Evolutionary conservation across 768 basidiomycete species (phyloP).

Genomic region (Pisolithus microcarpus): DNA sequence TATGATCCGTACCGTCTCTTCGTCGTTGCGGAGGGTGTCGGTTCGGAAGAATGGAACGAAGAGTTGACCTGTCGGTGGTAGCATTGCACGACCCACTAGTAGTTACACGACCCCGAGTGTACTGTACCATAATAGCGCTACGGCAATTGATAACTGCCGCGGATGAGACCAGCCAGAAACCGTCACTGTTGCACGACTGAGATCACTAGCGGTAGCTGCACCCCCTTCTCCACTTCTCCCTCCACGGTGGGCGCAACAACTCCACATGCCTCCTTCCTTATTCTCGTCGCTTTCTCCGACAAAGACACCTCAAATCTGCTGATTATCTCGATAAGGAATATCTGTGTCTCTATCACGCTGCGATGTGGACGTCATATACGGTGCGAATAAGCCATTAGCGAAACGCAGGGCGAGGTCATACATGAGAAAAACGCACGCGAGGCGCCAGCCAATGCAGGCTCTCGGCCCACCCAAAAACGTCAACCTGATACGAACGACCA

Average conservation of each 20-base stretch:
- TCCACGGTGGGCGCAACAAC: slow-evolving; percentile 39
- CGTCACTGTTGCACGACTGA: neutral
- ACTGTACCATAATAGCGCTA: no score
- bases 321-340: slow-evolving; percentile 45
- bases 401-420: neutral
- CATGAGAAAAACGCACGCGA: slow-evolving; percentile 6
- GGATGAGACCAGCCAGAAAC: no score
- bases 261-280: slow-evolving; percentile 34
- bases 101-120: no score
- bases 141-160: no score
- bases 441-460: slow-evolving; percentile 7
- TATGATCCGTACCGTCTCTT: no score
- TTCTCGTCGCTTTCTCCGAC: slow-evolving; percentile 15
- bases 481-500: neutral
- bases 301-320: slow-evolving; percentile 41
- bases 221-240: slow-evolving; percentile 36
- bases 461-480: neutral
- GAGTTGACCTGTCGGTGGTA: no score
- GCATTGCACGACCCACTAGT: no score
- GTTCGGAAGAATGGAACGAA: no score
- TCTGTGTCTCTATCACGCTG: slow-evolving; percentile 41
- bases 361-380: neutral
- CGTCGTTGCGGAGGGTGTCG: no score
- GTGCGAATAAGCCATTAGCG: neutral
- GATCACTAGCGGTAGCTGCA: slow-evolving; percentile 35